phyloP scores from a whole-genome alignment of 169 alveolate genomes.

The Miamiensis avidus region DNA sequence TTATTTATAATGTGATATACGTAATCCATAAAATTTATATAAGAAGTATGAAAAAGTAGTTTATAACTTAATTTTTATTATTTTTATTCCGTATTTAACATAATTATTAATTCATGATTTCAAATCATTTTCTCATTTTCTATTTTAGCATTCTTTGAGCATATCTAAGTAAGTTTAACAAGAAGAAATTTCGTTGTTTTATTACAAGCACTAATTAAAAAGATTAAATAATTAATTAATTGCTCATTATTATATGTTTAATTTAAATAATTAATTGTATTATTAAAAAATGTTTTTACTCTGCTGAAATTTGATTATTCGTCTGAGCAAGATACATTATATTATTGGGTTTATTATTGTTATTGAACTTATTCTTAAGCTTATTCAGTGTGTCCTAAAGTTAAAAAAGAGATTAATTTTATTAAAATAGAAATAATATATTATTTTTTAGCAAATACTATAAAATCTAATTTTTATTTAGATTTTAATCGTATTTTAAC shows the following conservation, averaged over 20 bases:
- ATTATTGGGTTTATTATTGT: constrained; percentile 6
- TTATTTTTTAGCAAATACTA: background rate
- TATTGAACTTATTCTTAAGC: constrained; percentile 20
- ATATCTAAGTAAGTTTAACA: constrained; percentile 24
- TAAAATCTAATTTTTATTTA: too few species aligned
- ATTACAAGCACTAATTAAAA: constrained; percentile 17
- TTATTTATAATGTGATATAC: too few species aligned
- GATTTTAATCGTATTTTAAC: background rate
- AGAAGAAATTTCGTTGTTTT: constrained; percentile 7
- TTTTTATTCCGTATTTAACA: too few species aligned
- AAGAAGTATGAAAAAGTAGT: too few species aligned
- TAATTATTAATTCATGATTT: too few species aligned
- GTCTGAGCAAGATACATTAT: constrained; percentile 19
- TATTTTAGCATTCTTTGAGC: constrained; percentile 40
- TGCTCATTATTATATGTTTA: background rate
- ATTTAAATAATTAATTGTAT: background rate
- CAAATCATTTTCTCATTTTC: too few species aligned
- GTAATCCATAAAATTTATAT: too few species aligned
- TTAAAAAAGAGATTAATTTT: background rate
- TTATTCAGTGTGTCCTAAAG: background rate
- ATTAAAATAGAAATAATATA: constrained; percentile 19
- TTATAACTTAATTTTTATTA: too few species aligned
- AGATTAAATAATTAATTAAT: background rate
- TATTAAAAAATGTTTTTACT: background rate
- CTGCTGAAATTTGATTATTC: constrained; percentile 10